Base-by-base conservation (phyloP, 768 basidiomycete species). In the Lentinula raphanica region DNA sequence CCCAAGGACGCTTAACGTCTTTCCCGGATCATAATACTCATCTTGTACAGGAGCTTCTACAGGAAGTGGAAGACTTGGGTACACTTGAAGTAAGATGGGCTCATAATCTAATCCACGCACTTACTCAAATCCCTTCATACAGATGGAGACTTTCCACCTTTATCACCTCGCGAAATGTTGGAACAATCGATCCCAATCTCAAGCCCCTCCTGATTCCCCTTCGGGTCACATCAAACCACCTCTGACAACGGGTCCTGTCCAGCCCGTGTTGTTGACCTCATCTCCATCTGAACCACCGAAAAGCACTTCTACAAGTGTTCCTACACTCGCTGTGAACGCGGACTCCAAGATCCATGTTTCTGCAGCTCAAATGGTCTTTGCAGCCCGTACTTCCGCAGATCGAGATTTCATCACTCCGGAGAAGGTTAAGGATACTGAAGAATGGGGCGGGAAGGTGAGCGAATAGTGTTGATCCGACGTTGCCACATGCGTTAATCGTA, bases 91-190 rank as follows among this genome's bases (percentile, higher is more conserved):
- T 88, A 62, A 56, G 67, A 59, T n/a, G 42, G 35, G 46, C 45
- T 50, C 53, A 46, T 56, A 59, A 31, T 21, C 12, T 21, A 8
- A 21, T n/a, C 2, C 27, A 17, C 13, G 17, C 13, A 36, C 60
- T 44, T 54, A 44, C 54, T 54, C 13, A 27, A 55, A 45, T 29
- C 29, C 17, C 13, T 19, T 55, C 59, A 49, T 42, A 19, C 59
- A 92, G 91, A 93, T 92, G 90, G 89, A 92, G 67, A 90, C 88
- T 0, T 89, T 88, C 68, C 90, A 90, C 72, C 71, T 92, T 49
- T 83, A 85, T 64, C 91, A 93, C 69, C 81, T 92, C 13, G 90
- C 91, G 2, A 77, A 79, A 21, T 86, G 84, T 63, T 91, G 88
- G 88, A 73, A 67, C 53, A 72, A 72, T 54, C 71, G 70, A 55